phyloP scores from a whole-genome alignment of 2,329 filamentous ascomycete genomes.

The Claviceps sp. region DNA sequence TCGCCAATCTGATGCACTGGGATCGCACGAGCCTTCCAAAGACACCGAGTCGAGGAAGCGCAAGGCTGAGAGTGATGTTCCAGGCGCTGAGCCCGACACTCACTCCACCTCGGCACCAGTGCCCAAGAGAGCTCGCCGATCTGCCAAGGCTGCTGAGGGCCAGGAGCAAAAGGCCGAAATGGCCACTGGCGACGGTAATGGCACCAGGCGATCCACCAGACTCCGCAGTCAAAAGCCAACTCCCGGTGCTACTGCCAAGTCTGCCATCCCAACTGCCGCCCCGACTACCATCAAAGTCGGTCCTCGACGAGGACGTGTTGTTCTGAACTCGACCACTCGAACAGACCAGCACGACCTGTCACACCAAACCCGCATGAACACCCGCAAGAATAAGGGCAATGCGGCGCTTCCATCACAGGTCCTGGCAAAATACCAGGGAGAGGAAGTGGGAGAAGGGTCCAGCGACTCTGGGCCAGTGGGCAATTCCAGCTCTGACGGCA shows the following conservation, averaged over 20 bases:
- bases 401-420: conserved; percentile 22
- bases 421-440: conserved; percentile 18
- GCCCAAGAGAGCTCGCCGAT: conserved; percentile 14
- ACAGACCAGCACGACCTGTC: conserved; percentile 20
- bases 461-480: background rate
- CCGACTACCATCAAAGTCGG: conserved; percentile 22
- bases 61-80: conserved; percentile 1
- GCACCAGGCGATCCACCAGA: conserved; percentile 20
- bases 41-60: too few relatives aligned
- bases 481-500: conserved; percentile 11
- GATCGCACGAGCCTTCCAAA: too few relatives aligned
- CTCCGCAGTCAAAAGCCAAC: conserved; percentile 13
- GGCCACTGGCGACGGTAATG: conserved; percentile 5
- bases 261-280: conserved; percentile 23
- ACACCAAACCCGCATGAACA: conserved; percentile 21
- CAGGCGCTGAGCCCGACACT: conserved; percentile 10
- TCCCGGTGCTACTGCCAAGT: conserved; percentile 12
- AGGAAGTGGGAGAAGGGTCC: conserved; percentile 3
- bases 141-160: background rate
- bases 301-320: conserved; percentile 12
- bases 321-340: conserved; percentile 10
- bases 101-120: conserved; percentile 11
- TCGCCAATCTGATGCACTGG: conserved; percentile 6
- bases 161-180: conserved; percentile 8
- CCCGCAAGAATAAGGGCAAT: conserved; percentile 21